A percentile compares a stretch with the other conserved stretches of the same genome.
Conservation (phyloP, 2,329 filamentous ascomycete genomes). For the Aspergillus piperis region DNA sequence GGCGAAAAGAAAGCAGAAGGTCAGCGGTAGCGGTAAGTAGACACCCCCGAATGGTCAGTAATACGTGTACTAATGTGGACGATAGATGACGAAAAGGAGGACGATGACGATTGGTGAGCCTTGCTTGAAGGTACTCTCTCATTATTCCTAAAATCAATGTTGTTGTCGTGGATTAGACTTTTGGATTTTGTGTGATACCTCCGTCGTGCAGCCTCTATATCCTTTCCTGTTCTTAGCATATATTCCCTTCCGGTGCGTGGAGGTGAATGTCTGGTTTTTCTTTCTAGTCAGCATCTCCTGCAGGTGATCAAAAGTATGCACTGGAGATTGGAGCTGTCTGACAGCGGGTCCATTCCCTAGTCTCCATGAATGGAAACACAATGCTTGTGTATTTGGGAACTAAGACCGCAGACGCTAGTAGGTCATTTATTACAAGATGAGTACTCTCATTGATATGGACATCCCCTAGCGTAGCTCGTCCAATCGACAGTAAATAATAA, state of each 20-base stretch:
- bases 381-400: background rate
- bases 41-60: background rate
- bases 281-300: background rate
- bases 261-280: background rate
- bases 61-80: conserved; percentile 26
- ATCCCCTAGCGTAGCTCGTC: background rate
- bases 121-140: background rate
- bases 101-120: conserved; percentile 49
- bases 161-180: conserved; percentile 14
- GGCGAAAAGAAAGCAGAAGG: conserved; percentile 86
- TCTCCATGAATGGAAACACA: background rate
- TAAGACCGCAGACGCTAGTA: background rate
- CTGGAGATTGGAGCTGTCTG: background rate
- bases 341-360: background rate
- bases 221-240: conserved; percentile 7
- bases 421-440: background rate
- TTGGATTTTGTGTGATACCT: conserved; percentile 18
- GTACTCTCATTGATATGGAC: background rate
- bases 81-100: conserved; percentile 49
- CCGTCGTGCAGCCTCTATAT: conserved; percentile 9
- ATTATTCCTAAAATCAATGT: background rate
- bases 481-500: background rate
- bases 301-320: background rate
- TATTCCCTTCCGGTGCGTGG: conserved; percentile 3
- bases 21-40: conserved; percentile 87